Conservation (phyloP, 2,329 filamentous ascomycete species). For the Colletotrichum scovillei region DNA sequence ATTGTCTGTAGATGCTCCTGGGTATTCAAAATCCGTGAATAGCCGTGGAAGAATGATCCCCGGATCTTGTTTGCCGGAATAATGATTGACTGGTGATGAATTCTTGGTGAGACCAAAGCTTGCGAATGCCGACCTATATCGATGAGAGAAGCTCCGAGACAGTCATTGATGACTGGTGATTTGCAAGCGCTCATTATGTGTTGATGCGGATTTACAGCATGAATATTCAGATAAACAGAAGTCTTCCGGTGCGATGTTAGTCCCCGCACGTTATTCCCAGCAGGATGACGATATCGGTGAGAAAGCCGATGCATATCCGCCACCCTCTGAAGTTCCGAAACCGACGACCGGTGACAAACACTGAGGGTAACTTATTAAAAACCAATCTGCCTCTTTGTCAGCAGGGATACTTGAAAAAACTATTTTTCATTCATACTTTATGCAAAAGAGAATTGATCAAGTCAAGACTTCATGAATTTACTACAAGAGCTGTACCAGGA, state of each 20-base stretch:
- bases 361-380: background rate
- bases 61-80: no score
- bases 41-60: background rate
- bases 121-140: no score
- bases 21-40: background rate
- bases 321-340: no score
- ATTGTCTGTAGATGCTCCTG: background rate
- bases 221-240: background rate
- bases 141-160: background rate
- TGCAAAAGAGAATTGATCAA: background rate
- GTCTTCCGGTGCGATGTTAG: background rate
- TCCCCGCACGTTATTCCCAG: background rate
- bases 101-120: no score
- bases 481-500: no score
- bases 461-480: background rate
- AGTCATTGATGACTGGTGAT: background rate
- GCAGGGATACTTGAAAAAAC: no score
- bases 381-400: no score
- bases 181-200: background rate
- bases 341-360: background rate
- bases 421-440: no score
- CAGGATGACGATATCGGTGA: constrained; percentile 5
- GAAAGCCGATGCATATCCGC: constrained; percentile 10
- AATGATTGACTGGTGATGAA: no score
- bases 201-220: background rate